Percentiles rank a stretch among this genome's conserved stretches.
These are phyloP conservation scores for Paramecium octaurelia DNA, from an alignment of 73 alveolate species.

Conservation along the genomic window DNA sequence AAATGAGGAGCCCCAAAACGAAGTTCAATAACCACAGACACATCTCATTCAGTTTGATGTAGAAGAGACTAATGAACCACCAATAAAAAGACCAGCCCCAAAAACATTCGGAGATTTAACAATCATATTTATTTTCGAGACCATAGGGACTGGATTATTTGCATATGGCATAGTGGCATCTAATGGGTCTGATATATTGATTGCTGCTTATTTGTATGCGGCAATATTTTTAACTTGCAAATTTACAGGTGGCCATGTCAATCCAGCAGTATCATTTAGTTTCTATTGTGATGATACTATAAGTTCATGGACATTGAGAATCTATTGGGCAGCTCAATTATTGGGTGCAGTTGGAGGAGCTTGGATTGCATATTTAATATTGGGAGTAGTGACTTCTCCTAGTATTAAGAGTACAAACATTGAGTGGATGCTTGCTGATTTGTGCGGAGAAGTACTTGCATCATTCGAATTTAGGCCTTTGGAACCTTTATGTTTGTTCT, in stretches of 20 bases:
- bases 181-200: conserved; percentile 12
- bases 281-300: conserved; percentile 47
- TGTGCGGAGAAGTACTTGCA: neutral
- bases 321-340: conserved; percentile 15
- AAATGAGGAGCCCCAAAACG: neutral
- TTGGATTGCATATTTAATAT: conserved; percentile 12
- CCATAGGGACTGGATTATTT: conserved; percentile 26
- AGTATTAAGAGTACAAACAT: neutral
- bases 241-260: conserved; percentile 51
- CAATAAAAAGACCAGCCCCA: neutral
- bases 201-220: conserved; percentile 22
- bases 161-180: conserved; percentile 43
- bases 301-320: conserved; percentile 45
- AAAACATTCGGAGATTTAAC: conserved; percentile 42
- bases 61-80: neutral
- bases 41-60: neutral
- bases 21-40: neutral
- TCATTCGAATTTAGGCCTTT: neutral
- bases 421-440: conserved; percentile 42
- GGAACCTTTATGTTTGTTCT: conserved; percentile 43
- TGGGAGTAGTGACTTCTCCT: conserved; percentile 33
- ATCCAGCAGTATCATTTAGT: conserved; percentile 49
- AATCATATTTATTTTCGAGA: conserved; percentile 10
- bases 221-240: conserved; percentile 27
- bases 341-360: conserved; percentile 49